Conservation (phyloP, 2,329 filamentous ascomycete genomes). For the Daldinia sp. region DNA sequence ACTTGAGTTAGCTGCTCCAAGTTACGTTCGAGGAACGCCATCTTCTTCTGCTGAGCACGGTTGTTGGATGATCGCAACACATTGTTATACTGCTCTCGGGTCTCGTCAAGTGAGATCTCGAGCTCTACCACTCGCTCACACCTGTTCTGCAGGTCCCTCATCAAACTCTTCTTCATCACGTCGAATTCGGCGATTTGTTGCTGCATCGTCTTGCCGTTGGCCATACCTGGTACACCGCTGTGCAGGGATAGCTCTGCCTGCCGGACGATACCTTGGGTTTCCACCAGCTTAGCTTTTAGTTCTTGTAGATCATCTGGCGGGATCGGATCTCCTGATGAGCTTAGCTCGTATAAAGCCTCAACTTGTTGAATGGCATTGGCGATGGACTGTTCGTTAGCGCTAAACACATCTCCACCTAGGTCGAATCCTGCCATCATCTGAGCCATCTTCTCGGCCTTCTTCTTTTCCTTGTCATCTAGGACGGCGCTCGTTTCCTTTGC, state of each 20-base stretch:
- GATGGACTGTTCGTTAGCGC: constrained; percentile 88
- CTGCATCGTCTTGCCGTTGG: constrained; percentile 89
- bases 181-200: constrained; percentile 99
- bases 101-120: constrained; percentile 96
- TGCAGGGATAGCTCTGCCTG: constrained; percentile 90
- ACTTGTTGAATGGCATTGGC: constrained; percentile 84
- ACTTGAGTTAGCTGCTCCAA: constrained; percentile 97
- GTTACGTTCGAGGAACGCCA: constrained; percentile 98
- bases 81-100: constrained; percentile 98
- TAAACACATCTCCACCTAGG: constrained; percentile 90
- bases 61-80: constrained; percentile 97
- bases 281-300: constrained; percentile 79
- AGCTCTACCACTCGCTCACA: constrained; percentile 98
- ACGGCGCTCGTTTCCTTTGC: constrained; percentile 91
- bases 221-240: constrained; percentile 70
- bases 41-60: constrained; percentile 99
- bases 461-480: constrained; percentile 96
- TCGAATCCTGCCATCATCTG: constrained; percentile 99
- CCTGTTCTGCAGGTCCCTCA: constrained; percentile 97
- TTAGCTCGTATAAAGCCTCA: constrained; percentile 79
- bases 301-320: constrained; percentile 82
- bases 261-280: constrained; percentile 90
- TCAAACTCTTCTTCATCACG: constrained; percentile 99
- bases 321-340: constrained; percentile 78
- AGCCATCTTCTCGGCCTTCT: constrained; percentile 99